These are phyloP conservation scores for Phytophthora palmivora DNA, from an alignment of 352 stramenopile genomes.

Conservation along the genomic window DNA sequence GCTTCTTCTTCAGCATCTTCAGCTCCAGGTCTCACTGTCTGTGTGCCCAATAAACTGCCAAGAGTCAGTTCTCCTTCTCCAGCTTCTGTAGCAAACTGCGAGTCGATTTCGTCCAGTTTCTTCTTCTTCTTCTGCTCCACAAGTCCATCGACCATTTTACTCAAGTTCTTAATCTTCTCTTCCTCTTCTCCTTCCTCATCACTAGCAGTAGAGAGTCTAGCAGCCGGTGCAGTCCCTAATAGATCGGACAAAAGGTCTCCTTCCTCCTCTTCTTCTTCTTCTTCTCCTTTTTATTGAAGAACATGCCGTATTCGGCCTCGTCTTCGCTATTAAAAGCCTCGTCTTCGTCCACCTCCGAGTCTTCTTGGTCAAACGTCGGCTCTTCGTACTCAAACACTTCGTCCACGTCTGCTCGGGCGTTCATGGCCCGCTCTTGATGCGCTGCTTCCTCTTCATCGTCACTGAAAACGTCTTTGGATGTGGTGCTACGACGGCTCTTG, in stretches of 20 bases:
- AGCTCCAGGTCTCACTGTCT: slow-evolving; percentile 54
- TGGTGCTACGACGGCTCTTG: neutral
- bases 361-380: slow-evolving; percentile 80
- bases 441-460: slow-evolving; percentile 76
- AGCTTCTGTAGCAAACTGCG: slow-evolving; percentile 38
- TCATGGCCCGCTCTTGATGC: slow-evolving; percentile 63
- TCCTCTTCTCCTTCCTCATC: slow-evolving; percentile 48
- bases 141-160: slow-evolving; percentile 56
- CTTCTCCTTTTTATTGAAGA: slow-evolving; percentile 71
- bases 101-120: slow-evolving; percentile 62
- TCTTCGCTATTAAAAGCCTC: slow-evolving; percentile 95
- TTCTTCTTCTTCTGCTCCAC: slow-evolving; percentile 60
- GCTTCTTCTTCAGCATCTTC: slow-evolving; percentile 27
- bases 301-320: slow-evolving; percentile 87
- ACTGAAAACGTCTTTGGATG: slow-evolving; percentile 73
- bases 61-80: slow-evolving; percentile 35
- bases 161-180: slow-evolving; percentile 61
- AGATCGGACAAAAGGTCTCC: slow-evolving; percentile 82
- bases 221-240: slow-evolving; percentile 62
- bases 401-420: slow-evolving; percentile 78
- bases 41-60: slow-evolving; percentile 34
- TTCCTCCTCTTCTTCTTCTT: slow-evolving; percentile 56
- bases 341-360: slow-evolving; percentile 95
- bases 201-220: slow-evolving; percentile 58
- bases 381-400: slow-evolving; percentile 86